Evolutionary conservation across 495 filamentous ascomycete genomes (phyloP).

Genomic region (Penicillium ochrochloron): DNA sequence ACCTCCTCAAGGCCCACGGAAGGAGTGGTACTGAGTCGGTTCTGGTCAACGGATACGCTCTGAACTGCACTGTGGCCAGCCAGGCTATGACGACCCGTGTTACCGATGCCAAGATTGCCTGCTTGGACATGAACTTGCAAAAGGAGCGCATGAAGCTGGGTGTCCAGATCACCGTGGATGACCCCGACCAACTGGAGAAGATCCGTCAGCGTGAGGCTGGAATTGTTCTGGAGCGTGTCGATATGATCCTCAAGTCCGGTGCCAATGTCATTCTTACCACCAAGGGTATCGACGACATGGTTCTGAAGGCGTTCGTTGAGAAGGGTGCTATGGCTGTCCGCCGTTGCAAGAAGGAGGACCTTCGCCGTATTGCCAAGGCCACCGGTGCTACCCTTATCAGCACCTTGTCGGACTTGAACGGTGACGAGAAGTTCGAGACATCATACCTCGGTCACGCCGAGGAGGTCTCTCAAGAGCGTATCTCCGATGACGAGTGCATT

Average conservation of each 20-base stretch:
- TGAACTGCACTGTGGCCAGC: constrained; percentile 98
- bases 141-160: constrained; percentile 99
- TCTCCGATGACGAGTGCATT: constrained; percentile 99
- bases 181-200: constrained; percentile 95
- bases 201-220: constrained; percentile 90
- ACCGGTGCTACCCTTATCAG: constrained; percentile 92
- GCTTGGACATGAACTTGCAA: constrained; percentile 96
- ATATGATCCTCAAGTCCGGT: constrained; percentile 97
- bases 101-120: constrained; percentile 93
- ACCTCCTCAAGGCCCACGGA: constrained; percentile 96
- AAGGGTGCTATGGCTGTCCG: constrained; percentile 94
- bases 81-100: constrained; percentile 97
- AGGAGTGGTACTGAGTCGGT: constrained; percentile 89
- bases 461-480: constrained; percentile 94
- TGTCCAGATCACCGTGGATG: constrained; percentile 97
- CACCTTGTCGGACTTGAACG: constrained; percentile 93
- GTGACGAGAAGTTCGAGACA: constrained; percentile 94
- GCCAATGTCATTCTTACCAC: constrained; percentile 97
- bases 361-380: constrained; percentile 93
- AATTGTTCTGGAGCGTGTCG: constrained; percentile 91
- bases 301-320: constrained; percentile 93
- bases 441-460: constrained; percentile 89
- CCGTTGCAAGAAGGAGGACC: constrained; percentile 98
- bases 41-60: constrained; percentile 91
- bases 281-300: constrained; percentile 97